Conservation (phyloP, 2,329 filamentous ascomycete species). For the Exophiala phaeomuriformis region DNA sequence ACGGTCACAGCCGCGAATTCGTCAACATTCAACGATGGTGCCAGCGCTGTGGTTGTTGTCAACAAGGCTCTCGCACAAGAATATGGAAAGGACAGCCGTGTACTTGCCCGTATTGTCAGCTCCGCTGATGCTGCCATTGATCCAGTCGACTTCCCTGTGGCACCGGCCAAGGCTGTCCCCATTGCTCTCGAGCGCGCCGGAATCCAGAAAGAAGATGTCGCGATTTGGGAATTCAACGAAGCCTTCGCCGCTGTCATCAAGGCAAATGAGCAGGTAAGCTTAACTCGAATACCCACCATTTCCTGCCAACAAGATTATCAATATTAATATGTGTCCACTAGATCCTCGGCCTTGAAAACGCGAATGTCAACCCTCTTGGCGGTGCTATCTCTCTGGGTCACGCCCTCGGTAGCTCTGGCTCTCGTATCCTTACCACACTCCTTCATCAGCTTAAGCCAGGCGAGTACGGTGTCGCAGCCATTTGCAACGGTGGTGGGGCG, state of each 20-base stretch:
- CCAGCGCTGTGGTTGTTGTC: slow-evolving; percentile 77
- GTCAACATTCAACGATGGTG: slow-evolving; percentile 90
- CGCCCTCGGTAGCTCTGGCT: slow-evolving; percentile 89
- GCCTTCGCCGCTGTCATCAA: slow-evolving; percentile 94
- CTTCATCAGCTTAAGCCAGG: slow-evolving; percentile 86
- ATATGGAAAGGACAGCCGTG: slow-evolving; percentile 68
- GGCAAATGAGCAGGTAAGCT: slow-evolving; percentile 78
- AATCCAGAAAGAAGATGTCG: slow-evolving; percentile 83
- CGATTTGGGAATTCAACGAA: slow-evolving; percentile 98
- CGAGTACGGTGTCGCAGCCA: slow-evolving; percentile 90
- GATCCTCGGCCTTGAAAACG: slow-evolving; percentile 73
- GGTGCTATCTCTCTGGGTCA: slow-evolving; percentile 90
- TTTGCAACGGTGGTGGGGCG: slow-evolving; percentile 93
- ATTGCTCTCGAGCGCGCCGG: slow-evolving; percentile 82
- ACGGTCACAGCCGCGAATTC: slow-evolving; percentile 93
- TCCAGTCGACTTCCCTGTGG: slow-evolving; percentile 87
- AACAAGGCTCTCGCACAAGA: slow-evolving; percentile 73
- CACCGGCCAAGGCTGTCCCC: slow-evolving; percentile 85
- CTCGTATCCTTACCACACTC: slow-evolving; percentile 79
- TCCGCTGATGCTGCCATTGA: slow-evolving; percentile 87
- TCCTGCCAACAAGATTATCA: no score
- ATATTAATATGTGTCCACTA: no score
- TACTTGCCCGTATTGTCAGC: slow-evolving; percentile 78
- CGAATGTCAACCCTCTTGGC: slow-evolving; percentile 78
- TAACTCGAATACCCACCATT: no score